These are phyloP conservation scores for Volvariella surrecta DNA, from an alignment of 1,284 basidiomycete genomes.

Conservation along the genomic window DNA sequence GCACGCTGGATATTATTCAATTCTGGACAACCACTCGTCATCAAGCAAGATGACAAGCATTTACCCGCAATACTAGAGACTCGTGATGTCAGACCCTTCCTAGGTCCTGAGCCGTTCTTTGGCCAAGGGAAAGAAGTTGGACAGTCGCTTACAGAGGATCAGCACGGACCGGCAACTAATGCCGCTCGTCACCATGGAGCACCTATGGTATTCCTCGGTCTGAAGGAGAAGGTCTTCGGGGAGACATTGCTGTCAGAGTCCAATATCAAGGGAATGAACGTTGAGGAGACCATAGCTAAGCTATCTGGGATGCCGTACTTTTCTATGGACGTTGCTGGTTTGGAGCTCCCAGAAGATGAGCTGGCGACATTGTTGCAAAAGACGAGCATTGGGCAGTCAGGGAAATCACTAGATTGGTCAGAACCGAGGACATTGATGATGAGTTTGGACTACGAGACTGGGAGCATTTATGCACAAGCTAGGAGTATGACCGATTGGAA, in stretches of 20 bases:
- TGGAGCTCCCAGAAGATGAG: constrained; percentile 30
- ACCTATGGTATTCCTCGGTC: constrained; percentile 54
- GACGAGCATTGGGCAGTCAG: constrained; percentile 27
- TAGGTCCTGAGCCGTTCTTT: constrained; percentile 47
- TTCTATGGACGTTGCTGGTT: constrained; percentile 61
- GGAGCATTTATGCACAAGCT: constrained; percentile 68
- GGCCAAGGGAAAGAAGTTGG: constrained; percentile 55
- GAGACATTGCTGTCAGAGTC: constrained; percentile 45
- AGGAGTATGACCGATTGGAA: constrained; percentile 89
- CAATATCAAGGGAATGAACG: constrained; percentile 48
- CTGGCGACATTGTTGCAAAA: constrained; percentile 37
- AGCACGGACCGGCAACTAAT: constrained; percentile 34
- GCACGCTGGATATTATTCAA: constrained; percentile 75
- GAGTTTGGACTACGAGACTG: constrained; percentile 47
- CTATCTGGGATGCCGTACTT: constrained; percentile 75
- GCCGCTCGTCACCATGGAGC: constrained; percentile 52
- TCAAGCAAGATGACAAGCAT: constrained; percentile 19
- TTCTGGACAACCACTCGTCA: constrained; percentile 52
- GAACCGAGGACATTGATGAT: constrained; percentile 62
- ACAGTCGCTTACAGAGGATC: constrained; percentile 26
- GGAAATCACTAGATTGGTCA: constrained; percentile 44
- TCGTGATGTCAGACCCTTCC: constrained; percentile 42
- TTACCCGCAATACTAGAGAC: constrained; percentile 46
- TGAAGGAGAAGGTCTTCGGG: constrained; percentile 55
- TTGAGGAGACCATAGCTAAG: constrained; percentile 39